Base-by-base conservation (phyloP, 1,284 basidiomycete species). In the Ustilago shanxiensis region DNA sequence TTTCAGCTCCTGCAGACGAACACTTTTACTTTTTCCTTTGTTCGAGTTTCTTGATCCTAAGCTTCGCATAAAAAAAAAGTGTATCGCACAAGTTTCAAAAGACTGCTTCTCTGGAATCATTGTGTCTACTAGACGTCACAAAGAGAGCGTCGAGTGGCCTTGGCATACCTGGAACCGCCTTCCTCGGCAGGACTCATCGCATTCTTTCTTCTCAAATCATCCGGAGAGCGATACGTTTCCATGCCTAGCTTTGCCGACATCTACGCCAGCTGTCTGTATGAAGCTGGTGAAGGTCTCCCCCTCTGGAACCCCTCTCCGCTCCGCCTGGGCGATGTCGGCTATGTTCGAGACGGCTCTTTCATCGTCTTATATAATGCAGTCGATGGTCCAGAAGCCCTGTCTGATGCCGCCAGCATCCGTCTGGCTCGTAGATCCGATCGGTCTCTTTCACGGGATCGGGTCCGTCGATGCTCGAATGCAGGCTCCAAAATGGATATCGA, bases 221-320 rank as follows among this genome's bases (percentile, higher is more conserved):
- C 14, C 37, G 6, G 13, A 3, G 22, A 8, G 6, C 51, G 11
- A 18, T 11, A 41, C 8, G 53, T 10, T 3, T 37, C n/a, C 24
- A 75, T 67, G 68, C 70, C 74, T 13, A 77, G 62, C 49, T 77
- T 66, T 49, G 69, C 74, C 39, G 79, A 81, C 31, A 79, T 75
- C 54, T 81, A 78, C 56, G 71, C 75, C 24, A 66, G 66, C 49
- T 70, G 72, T 53, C 54, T 81, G 9, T 80, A 81, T 53, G 60
- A 65, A 18, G 57, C 61, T 16, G 72, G 78, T 47, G 79, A 81
- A 59, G 79, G 79, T 45, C 60, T 78, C 31, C 78, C 75, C 10
- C 75, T 81, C 0, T 81, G 79, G 79, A 79, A 81, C 47, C 79
- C 79, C 18, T 75, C 74, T 11, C 72, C 75, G 20, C 69, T 73